Conservation (phyloP, 305 asterid species). For the Salvia sclarea region DNA sequence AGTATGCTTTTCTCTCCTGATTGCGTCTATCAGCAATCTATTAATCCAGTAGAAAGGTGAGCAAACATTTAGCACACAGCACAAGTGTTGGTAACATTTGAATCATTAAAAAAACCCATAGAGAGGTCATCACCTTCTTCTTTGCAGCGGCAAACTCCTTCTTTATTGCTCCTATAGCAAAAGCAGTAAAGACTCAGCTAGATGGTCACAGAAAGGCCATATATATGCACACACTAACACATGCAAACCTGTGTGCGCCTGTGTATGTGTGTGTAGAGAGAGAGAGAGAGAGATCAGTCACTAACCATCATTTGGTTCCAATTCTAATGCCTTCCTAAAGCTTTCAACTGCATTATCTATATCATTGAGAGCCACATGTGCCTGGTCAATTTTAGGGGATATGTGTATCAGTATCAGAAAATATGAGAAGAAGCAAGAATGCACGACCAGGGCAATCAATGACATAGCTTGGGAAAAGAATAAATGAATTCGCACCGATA, state of each 20-base stretch:
- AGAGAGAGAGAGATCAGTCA: constrained; percentile 10
- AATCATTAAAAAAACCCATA: background rate
- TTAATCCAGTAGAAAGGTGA: constrained; percentile 26
- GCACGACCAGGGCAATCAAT: background rate
- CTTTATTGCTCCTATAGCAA: constrained; percentile 57
- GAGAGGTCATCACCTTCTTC: constrained; percentile 56
- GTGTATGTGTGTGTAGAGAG: background rate
- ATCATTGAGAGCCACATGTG: constrained; percentile 82
- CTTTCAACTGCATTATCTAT: constrained; percentile 86
- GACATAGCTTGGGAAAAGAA: background rate
- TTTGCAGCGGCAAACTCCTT: constrained; percentile 73
- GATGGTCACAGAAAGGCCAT: constrained; percentile 15
- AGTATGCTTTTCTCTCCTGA: constrained; percentile 67
- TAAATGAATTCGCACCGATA: background rate
- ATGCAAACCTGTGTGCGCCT: background rate
- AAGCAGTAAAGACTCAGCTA: constrained; percentile 18
- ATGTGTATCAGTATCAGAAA: constrained; percentile 27
- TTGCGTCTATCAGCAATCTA: constrained; percentile 74
- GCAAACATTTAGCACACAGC: constrained; percentile 23
- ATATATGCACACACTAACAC: background rate
- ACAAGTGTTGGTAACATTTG: constrained; percentile 1
- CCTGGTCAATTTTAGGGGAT: constrained; percentile 49
- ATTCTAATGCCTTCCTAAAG: constrained; percentile 75
- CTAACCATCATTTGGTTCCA: constrained; percentile 95
- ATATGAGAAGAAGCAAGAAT: constrained; percentile 8